Evolutionary conservation across 1,139 yeast species (phyloP), one percentile per base, ranked within the genome.

Genomic region (Pichia sp.): DNA sequence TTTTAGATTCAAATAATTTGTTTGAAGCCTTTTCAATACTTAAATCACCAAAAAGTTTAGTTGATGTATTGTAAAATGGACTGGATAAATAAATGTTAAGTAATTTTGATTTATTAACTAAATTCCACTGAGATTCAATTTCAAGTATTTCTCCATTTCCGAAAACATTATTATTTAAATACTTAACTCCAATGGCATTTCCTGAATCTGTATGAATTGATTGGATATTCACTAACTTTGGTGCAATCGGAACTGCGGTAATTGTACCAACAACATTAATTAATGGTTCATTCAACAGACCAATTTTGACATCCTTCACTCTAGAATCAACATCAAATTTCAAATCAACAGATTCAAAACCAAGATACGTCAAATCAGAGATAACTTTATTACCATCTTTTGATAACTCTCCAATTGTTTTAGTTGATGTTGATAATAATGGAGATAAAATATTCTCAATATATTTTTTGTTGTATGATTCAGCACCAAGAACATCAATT

Each of bases 401-500:
- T 12, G 73, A 53, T 55, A 78, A 65, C 53, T 73, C 72, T 12
- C 61, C 65, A 42, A 77, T 63, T 0, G 81, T 76, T 49, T 71
- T 69, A 58, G 75, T 80, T 40, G 76, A 67, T 1, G 68, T 59
- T 12, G 59, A 63, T 27, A 73, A 63, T 51, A 77, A 62, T 18
- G 82, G 82, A 1, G 65, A 53, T 46, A 77, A 63, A 38, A 76
- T 61, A 55, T 73, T 75, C 48, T 63, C 60, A 63, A 74, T 75
- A 59, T 76, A 77, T 40, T 69, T 68, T 45, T 67, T 63, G 41
- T 76, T 67, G 57, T 76, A 75, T 8, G 67, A 61, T 42, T 74
- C 77, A 16, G 79, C 80, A 7, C 81, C 82, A 45, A 57, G 59
- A 38, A 77, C 73, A 48, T 76, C 76, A 27, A 77, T 69, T 42